A percentile compares a stretch with the other conserved stretches of the same genome.
Evolutionary conservation across 202 grass and related monocot species (phyloP).

Genomic region (Saccharum hybrid): DNA sequence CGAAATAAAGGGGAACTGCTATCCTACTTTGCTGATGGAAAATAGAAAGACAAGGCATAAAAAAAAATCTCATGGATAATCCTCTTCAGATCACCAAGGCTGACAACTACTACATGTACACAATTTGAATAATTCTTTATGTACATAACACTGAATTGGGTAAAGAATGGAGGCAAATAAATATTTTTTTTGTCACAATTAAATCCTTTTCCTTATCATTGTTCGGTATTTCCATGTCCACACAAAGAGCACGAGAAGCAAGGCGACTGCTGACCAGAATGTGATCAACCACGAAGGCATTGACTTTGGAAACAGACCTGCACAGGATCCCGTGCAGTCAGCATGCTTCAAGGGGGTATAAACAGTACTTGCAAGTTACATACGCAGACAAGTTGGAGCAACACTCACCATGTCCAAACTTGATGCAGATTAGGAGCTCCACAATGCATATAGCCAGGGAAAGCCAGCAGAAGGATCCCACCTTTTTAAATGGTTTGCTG

Average conservation of each 20-base stretch:
- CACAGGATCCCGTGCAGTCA: conserved; percentile 35
- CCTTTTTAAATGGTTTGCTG: conserved; percentile 96
- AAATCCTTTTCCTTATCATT: conserved; percentile 74
- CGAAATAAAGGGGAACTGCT: background rate
- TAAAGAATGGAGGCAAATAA: conserved; percentile 54
- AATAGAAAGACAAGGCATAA: conserved; percentile 45
- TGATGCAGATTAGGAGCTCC: conserved; percentile 96
- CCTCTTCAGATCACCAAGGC: conserved; percentile 30
- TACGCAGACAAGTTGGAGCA: background rate
- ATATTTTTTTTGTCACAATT: conserved; percentile 10
- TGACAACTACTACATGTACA: conserved; percentile 52
- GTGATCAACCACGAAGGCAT: conserved; percentile 84
- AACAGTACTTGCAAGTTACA: conserved; percentile 3
- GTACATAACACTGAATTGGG: conserved; percentile 66
- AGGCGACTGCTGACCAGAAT: conserved; percentile 63
- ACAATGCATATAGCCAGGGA: conserved; percentile 96
- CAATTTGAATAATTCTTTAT: conserved; percentile 68
- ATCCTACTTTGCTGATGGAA: conserved; percentile 37
- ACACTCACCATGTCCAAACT: conserved; percentile 84
- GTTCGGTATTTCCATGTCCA: conserved; percentile 82
- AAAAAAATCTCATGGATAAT: conserved; percentile 50
- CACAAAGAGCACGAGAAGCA: conserved; percentile 59
- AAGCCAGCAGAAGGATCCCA: conserved; percentile 97
- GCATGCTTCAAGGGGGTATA: background rate
- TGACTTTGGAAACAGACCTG: conserved; percentile 86